Evolutionary conservation across 345 rosid genomes (phyloP).

Genomic region (Kernera saxatilis): DNA sequence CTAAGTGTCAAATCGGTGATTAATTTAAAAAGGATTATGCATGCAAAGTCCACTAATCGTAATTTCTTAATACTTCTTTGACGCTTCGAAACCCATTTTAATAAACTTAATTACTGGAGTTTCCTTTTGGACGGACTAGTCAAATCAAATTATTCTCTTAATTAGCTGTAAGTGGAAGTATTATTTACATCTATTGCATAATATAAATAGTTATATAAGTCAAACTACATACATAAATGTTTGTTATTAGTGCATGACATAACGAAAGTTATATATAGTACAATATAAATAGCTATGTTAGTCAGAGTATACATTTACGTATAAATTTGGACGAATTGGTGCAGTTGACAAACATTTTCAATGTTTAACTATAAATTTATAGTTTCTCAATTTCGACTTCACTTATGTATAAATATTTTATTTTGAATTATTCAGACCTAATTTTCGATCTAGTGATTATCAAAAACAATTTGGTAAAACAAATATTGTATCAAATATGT

Average conservation of each 20-base stretch:
- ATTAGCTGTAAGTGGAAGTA: conserved; percentile 17
- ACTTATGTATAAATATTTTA: not conserved
- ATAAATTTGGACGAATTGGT: not conserved
- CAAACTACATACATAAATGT: conserved; percentile 3
- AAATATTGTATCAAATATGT: not conserved
- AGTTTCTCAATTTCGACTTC: not conserved
- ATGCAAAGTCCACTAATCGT: conserved; percentile 22
- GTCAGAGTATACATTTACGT: not conserved
- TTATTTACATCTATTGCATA: not conserved
- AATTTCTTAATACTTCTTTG: conserved; percentile 5
- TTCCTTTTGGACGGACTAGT: conserved; percentile 10
- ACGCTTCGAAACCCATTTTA: conserved; percentile 12
- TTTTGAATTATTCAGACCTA: not conserved
- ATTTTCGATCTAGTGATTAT: not conserved
- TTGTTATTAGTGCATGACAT: not conserved
- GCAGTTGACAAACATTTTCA: not conserved
- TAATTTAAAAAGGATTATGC: conserved; percentile 11
- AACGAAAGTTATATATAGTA: not conserved
- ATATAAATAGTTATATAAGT: not conserved
- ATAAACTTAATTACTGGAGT: not conserved
- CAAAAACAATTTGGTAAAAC: not conserved
- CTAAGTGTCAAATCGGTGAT: conserved; percentile 28
- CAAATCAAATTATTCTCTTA: conserved; percentile 15
- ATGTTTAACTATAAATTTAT: not conserved
- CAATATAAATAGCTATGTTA: not conserved